Conservation (phyloP, 2,329 filamentous ascomycete species). For the Albifimbria verrucaria region DNA sequence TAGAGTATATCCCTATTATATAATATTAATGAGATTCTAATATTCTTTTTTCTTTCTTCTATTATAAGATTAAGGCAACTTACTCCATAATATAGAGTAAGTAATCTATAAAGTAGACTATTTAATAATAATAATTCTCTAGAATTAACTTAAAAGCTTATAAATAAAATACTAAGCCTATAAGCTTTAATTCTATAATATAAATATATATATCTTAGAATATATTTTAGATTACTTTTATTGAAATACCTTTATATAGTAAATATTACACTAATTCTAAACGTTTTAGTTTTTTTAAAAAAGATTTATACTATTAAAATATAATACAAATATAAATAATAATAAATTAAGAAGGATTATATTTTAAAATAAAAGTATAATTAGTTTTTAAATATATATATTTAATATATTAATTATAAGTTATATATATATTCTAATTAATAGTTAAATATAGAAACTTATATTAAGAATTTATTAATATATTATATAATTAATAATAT, state of each 20-base stretch:
- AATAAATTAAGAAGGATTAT: too few relatives aligned
- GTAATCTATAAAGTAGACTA: not conserved
- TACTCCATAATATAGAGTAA: not conserved
- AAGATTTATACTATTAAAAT: too few relatives aligned
- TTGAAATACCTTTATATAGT: slow-evolving; percentile 1
- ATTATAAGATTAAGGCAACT: not conserved
- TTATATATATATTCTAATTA: too few relatives aligned
- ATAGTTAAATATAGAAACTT: not conserved
- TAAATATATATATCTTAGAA: slow-evolving; percentile 1
- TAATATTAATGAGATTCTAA: not conserved
- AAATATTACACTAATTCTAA: not conserved
- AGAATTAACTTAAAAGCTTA: not conserved
- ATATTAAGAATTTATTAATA: too few relatives aligned
- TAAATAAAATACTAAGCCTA: not conserved
- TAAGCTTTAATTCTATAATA: slow-evolving; percentile 1
- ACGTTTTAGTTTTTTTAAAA: too few relatives aligned
- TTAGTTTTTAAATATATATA: too few relatives aligned
- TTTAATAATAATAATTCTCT: not conserved
- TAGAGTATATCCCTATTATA: not conserved
- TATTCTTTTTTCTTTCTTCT: not conserved
- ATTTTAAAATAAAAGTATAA: too few relatives aligned
- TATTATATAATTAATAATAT: slow-evolving; percentile 2
- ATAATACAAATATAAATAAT: too few relatives aligned
- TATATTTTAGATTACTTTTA: slow-evolving; percentile 4
- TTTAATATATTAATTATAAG: too few relatives aligned